A percentile compares a stretch with the other conserved stretches of the same genome.
phyloP scores from a whole-genome alignment of 225 moss, liverwort and hornwort genomes.

The Bryum argenteum region DNA sequence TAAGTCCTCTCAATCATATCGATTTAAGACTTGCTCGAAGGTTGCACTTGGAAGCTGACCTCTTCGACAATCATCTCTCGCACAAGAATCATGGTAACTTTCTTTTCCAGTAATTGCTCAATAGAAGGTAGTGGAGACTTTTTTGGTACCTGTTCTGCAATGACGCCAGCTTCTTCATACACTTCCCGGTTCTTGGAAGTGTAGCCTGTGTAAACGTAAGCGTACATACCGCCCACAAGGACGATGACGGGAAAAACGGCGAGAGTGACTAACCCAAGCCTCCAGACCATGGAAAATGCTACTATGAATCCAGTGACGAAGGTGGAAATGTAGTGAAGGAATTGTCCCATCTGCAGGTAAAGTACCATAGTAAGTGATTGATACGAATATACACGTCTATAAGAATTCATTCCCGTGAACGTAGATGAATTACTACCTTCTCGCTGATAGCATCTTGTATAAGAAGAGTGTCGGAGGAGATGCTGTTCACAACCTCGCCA shows the following conservation, averaged over 20 bases:
- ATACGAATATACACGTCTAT: background rate
- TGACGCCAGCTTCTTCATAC: constrained; percentile 42
- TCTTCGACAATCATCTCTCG: background rate
- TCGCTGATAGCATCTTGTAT: constrained; percentile 88
- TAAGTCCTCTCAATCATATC: background rate
- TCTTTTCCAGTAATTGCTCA: background rate
- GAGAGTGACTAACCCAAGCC: constrained; percentile 62
- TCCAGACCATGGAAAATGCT: constrained; percentile 62
- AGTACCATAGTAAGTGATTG: background rate
- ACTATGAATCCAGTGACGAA: constrained; percentile 66
- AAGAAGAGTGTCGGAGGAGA: constrained; percentile 62
- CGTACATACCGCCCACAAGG: constrained; percentile 49
- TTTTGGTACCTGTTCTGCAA: constrained; percentile 48
- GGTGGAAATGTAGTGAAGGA: constrained; percentile 55
- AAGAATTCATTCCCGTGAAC: no score
- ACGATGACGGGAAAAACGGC: constrained; percentile 66
- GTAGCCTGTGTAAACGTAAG: constrained; percentile 22
- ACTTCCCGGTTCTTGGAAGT: constrained; percentile 35
- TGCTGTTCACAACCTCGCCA: constrained; percentile 60
- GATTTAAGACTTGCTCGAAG: background rate
- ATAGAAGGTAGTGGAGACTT: background rate
- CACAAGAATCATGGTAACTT: background rate
- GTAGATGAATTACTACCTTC: constrained; percentile 47
- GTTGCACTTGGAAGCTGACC: background rate
- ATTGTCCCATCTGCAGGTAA: constrained; percentile 72